Conservation (phyloP, 768 basidiomycete species). For the Cystobasidium ongulense region DNA sequence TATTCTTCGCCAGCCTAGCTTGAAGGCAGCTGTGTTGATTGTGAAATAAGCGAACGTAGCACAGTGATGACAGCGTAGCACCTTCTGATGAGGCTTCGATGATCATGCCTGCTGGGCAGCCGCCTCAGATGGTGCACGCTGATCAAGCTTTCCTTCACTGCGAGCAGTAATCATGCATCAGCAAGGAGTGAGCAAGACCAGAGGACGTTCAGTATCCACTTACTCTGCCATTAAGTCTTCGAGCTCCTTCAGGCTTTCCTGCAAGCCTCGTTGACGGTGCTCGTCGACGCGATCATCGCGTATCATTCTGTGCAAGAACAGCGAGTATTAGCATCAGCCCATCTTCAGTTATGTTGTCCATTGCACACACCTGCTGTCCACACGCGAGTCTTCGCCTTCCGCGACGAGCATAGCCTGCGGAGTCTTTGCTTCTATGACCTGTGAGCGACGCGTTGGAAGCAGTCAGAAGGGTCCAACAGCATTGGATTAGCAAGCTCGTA, state of each 20-base stretch:
- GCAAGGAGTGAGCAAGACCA: neutral
- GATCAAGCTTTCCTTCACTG: slow-evolving; percentile 25
- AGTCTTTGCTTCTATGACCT: slow-evolving; percentile 90
- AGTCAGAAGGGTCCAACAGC: neutral
- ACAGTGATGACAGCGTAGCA: too few species aligned
- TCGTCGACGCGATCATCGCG: slow-evolving; percentile 31
- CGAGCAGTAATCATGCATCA: neutral
- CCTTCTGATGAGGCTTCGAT: too few species aligned
- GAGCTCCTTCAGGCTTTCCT: slow-evolving; percentile 22
- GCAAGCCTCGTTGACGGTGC: slow-evolving; percentile 18
- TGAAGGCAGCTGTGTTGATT: too few species aligned
- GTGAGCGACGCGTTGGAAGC: slow-evolving; percentile 19
- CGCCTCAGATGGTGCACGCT: neutral
- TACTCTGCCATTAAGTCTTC: slow-evolving; percentile 30
- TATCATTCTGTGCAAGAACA: slow-evolving; percentile 16
- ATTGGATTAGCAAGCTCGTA: neutral
- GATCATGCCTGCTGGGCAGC: neutral
- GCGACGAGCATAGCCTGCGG: slow-evolving; percentile 75
- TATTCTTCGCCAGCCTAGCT: too few species aligned
- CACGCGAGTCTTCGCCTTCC: slow-evolving; percentile 81
- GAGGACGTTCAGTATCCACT: neutral
- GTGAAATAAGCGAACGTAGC: too few species aligned
- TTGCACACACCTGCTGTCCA: slow-evolving; percentile 66
- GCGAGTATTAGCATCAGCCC: neutral
- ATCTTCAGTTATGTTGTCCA: neutral